Conservation (phyloP, 2,329 filamentous ascomycete genomes). For the Botrytis fragariae region DNA sequence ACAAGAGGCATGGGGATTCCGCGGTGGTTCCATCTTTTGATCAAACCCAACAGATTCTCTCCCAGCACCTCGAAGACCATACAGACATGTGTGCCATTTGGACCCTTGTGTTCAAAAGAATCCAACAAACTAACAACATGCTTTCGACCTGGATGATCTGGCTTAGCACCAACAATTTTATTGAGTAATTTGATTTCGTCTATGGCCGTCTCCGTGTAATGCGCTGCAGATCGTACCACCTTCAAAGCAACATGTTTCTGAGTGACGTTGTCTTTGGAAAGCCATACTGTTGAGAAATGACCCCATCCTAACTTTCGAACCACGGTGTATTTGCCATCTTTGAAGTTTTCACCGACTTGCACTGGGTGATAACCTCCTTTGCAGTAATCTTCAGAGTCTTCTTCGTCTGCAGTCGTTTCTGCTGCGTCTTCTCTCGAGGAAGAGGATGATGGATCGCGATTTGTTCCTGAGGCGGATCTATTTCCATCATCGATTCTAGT, state of each 20-base stretch:
- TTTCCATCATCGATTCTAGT: slow-evolving; percentile 33
- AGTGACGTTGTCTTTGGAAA: slow-evolving; percentile 77
- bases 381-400: slow-evolving; percentile 99
- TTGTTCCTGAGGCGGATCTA: slow-evolving; percentile 35
- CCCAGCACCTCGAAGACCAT: slow-evolving; percentile 99
- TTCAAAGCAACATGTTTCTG: slow-evolving; percentile 96
- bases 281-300: slow-evolving; percentile 96
- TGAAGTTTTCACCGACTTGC: slow-evolving; percentile 91
- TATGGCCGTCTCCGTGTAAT: slow-evolving; percentile 98
- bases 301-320: slow-evolving; percentile 97
- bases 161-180: slow-evolving; percentile 93
- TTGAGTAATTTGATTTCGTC: slow-evolving; percentile 99
- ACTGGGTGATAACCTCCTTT: slow-evolving; percentile 98
- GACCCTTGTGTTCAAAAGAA: slow-evolving; percentile 96
- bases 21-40: slow-evolving; percentile 98
- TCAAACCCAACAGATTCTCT: slow-evolving; percentile 89
- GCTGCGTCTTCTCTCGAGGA: slow-evolving; percentile 78
- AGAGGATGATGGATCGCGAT: slow-evolving; percentile 54
- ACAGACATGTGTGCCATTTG: slow-evolving; percentile 94
- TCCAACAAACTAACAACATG: slow-evolving; percentile 96
- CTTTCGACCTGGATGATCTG: slow-evolving; percentile 86
- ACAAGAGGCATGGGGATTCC: slow-evolving; percentile 95
- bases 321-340: slow-evolving; percentile 93
- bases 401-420: slow-evolving; percentile 94
- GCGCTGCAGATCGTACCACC: slow-evolving; percentile 93